Evolutionary conservation across 257 asterid species (phyloP), one percentile per base, ranked within the genome.

Genomic region (Misopates orontium): DNA sequence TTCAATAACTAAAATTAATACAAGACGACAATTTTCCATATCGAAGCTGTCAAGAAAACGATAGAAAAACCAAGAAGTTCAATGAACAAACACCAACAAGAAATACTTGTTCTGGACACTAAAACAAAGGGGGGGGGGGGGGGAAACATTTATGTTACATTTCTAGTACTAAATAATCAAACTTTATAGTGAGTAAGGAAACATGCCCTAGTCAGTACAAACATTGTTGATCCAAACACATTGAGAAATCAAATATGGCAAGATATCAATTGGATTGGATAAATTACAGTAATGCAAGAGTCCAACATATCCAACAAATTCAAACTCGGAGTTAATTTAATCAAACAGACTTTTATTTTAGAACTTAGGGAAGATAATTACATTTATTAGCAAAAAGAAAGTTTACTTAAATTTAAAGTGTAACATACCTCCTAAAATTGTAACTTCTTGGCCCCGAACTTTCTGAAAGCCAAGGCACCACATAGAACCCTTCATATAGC

Each of bases 401-500:
- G n/a, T n/a, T 59, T 63, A 60, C 17, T 25, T 36, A 44, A 21
- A 58, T 58, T 28, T 13, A 22, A 58, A 59, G 10, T 40, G 19
- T 59, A 40, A 54, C 41, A 17, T 85, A 93, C 97, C 99, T 83
- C 99, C 99, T 73, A 94, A 78, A 69, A 90, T 94, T 28, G 97
- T 90, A 53, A 90, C 60, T 48, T 89, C 88, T 75, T 86, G 95
- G 28, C 93, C 95, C 70, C 73, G 79, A 73, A 86, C 63, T 81
- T 86, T 86, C 83, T 94, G 99, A 71, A 94, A 68, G 63, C 99
- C 99, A 48, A 94, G 85, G 75, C 99, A 94, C 99, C 99, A 94
- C 51, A 83, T 95, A 53, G 96, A 85, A 39, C 85, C 86, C 99
- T 94, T 78, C 82, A 71, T 23, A 61, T n/a, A 48, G 36, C 31